Percentiles rank a stretch among this genome's conserved stretches.
These are phyloP conservation scores for Thalassiosira mediterranea DNA, from an alignment of 352 stramenopile genomes.

Conservation along the genomic window DNA sequence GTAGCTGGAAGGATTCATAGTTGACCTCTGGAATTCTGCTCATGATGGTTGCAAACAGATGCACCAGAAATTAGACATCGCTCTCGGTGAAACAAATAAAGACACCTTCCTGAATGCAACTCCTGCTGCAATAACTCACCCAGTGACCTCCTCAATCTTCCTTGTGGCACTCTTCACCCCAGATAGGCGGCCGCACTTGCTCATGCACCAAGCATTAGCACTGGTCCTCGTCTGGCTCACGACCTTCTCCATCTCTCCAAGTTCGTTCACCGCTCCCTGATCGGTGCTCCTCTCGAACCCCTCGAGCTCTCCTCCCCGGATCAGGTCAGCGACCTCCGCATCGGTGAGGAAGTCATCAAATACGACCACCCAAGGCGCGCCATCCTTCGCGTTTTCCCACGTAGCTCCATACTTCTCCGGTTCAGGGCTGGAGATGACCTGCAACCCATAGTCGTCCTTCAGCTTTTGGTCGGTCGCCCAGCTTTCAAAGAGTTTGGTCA, in stretches of 20 bases:
- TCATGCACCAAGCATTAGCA: conserved; percentile 71
- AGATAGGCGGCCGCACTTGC: too few relatives aligned
- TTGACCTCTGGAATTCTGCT: conserved; percentile 48
- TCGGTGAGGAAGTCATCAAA: conserved; percentile 82
- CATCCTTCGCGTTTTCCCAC: conserved; percentile 39
- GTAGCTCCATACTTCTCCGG: conserved; percentile 42
- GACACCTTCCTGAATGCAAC: too few relatives aligned
- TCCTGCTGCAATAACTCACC: too few relatives aligned
- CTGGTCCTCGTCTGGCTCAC: conserved; percentile 63
- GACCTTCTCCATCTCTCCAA: conserved; percentile 62
- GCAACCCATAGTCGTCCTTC: conserved; percentile 48
- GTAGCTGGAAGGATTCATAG: conserved; percentile 70
- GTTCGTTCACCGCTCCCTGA: conserved; percentile 69
- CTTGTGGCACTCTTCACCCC: conserved; percentile 77
- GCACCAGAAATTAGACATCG: conserved; percentile 44
- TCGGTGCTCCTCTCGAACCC: conserved; percentile 78
- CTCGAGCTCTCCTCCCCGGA: conserved; percentile 55
- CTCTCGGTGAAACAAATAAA: conserved; percentile 52
- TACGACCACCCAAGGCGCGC: conserved; percentile 79
- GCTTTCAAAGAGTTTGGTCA: conserved; percentile 74
- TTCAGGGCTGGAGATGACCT: conserved; percentile 52
- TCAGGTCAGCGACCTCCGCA: conserved; percentile 61
- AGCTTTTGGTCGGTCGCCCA: conserved; percentile 51
- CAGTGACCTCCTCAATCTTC: conserved; percentile 83
- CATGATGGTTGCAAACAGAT: conserved; percentile 59